Percentiles rank a stretch among this genome's conserved stretches.
These are phyloP conservation scores for Lactarius pseudohatsudake DNA, from an alignment of 768 basidiomycete genomes.

Conservation along the genomic window DNA sequence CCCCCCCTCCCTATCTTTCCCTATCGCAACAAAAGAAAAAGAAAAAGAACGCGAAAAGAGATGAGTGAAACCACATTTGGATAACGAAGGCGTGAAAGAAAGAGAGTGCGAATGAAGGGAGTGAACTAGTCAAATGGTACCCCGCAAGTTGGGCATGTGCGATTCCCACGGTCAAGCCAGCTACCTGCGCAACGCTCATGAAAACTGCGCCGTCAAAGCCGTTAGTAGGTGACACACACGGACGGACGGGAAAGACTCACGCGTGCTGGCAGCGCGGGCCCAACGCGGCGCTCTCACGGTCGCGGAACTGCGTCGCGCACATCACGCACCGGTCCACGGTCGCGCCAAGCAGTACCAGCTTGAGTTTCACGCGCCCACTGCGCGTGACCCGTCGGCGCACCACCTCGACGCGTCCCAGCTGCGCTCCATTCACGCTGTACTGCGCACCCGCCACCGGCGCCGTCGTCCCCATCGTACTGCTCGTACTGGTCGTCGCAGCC, in stretches of 20 bases:
- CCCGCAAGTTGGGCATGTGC: conserved; percentile 22
- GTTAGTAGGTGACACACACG: not conserved
- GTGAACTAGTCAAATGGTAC: conserved; percentile 20
- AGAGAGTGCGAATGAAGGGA: not conserved
- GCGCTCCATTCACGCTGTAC: conserved; percentile 22
- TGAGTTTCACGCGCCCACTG: conserved; percentile 29
- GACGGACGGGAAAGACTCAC: conserved; percentile 13
- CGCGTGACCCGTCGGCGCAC: conserved; percentile 28
- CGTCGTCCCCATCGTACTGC: not conserved
- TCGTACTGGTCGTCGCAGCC: not conserved
- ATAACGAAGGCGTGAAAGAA: not conserved
- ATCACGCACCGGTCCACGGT: conserved; percentile 28
- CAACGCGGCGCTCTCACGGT: conserved; percentile 22
- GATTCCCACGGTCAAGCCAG: conserved; percentile 23
- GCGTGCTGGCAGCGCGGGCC: conserved; percentile 27
- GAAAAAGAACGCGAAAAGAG: not conserved
- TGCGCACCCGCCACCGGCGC: not conserved
- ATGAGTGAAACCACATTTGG: not conserved
- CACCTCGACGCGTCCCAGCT: conserved; percentile 24
- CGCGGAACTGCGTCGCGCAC: conserved; percentile 27
- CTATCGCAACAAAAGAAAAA: not conserved
- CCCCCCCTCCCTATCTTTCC: not conserved
- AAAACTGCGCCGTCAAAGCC: conserved; percentile 13
- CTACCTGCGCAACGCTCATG: conserved; percentile 27
- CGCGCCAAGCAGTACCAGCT: conserved; percentile 26